These are phyloP conservation scores for Strigomonas galati DNA, from an alignment of 208 protist species.

Conservation along the genomic window DNA sequence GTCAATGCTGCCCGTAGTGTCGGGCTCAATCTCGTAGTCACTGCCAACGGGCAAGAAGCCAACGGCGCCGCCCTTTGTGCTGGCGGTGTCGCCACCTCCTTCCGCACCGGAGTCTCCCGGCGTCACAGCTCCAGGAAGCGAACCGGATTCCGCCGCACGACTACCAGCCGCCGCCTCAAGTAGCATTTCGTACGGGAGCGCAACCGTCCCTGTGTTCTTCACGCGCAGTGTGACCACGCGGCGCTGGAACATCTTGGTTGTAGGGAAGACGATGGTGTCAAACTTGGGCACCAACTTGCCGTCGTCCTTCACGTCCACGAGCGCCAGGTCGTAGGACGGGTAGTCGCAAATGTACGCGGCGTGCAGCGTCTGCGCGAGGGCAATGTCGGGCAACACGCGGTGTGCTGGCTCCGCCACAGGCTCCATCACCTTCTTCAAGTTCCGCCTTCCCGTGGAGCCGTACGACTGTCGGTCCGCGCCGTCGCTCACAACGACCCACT, in stretches of 20 bases:
- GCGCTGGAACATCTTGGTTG: conserved; percentile 95
- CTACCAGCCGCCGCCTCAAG: conserved; percentile 8
- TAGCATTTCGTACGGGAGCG: conserved; percentile 63
- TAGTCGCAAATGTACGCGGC: conserved; percentile 69
- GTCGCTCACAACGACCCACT: conserved; percentile 57
- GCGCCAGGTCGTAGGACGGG: conserved; percentile 47
- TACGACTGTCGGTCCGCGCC: conserved; percentile 12
- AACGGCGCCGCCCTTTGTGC: conserved; percentile 11
- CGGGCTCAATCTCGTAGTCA: conserved; percentile 76
- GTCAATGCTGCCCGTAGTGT: conserved; percentile 40
- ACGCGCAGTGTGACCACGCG: conserved; percentile 73
- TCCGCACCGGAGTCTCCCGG: background rate
- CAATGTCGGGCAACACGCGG: conserved; percentile 31
- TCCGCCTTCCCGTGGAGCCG: conserved; percentile 33
- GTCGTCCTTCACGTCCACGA: conserved; percentile 32
- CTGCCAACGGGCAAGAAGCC: conserved; percentile 1
- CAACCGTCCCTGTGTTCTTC: conserved; percentile 82
- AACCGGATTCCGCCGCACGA: background rate
- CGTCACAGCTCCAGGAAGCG: background rate
- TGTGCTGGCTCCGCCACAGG: conserved; percentile 68
- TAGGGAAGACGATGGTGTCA: conserved; percentile 66
- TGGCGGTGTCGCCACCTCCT: conserved; percentile 5
- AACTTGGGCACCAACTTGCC: conserved; percentile 20
- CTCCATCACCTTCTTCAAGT: conserved; percentile 73
- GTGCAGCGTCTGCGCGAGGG: conserved; percentile 47